phyloP scores from a whole-genome alignment of 176 grass and related monocot genomes.

The Eleusine indica region DNA sequence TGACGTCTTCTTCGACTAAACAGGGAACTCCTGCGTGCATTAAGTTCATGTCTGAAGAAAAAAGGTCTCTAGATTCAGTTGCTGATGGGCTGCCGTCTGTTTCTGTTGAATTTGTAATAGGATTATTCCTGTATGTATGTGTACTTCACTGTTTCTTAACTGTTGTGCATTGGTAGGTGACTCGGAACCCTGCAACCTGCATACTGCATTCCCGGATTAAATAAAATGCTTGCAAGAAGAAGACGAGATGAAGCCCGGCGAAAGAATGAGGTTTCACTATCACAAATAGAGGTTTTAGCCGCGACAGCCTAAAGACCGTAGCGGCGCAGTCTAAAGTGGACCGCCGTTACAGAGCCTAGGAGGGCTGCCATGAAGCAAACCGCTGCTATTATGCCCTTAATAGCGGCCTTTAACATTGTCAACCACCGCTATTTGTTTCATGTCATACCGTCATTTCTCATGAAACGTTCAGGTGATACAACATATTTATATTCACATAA shows the following conservation, averaged over 20 bases:
- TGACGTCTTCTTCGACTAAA: conserved; percentile 52
- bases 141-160: conserved; percentile 29
- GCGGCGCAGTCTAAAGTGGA: too few relatives aligned
- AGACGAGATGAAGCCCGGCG: background rate
- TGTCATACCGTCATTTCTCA: conserved; percentile 27
- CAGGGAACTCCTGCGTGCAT: conserved; percentile 46
- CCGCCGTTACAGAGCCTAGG: too few relatives aligned
- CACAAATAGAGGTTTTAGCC: too few relatives aligned
- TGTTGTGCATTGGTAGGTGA: conserved; percentile 3
- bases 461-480: background rate
- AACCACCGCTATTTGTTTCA: background rate
- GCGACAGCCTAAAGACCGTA: too few relatives aligned
- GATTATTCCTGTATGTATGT: conserved; percentile 25
- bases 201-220: conserved; percentile 11
- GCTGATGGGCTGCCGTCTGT: conserved; percentile 46
- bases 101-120: conserved; percentile 49
- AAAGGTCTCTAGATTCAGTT: conserved; percentile 53
- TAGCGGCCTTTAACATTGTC: too few relatives aligned
- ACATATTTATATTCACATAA: conserved; percentile 40
- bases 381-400: too few relatives aligned
- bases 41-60: conserved; percentile 70
- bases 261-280: conserved; percentile 3
- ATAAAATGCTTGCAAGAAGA: background rate
- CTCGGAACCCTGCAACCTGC: background rate
- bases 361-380: too few relatives aligned